These are phyloP conservation scores for Rosa persica DNA, from an alignment of 306 rosid genomes.

Conservation along the genomic window DNA sequence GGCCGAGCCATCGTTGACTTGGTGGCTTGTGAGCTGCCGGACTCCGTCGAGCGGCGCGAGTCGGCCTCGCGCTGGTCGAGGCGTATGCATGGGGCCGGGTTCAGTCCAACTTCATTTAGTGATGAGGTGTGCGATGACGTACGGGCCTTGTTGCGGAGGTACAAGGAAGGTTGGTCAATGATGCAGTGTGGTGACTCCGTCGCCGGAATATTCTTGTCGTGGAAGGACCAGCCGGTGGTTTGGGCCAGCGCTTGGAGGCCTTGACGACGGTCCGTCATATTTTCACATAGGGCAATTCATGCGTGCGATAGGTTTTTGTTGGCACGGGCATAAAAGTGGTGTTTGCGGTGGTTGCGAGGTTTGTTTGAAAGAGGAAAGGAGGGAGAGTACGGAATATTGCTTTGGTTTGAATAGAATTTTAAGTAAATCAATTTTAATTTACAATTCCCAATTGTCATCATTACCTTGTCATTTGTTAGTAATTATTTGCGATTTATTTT, in stretches of 20 bases:
- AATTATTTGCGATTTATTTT: constrained; percentile 16
- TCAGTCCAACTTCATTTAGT: constrained; percentile 56
- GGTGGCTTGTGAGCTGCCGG: constrained; percentile 56
- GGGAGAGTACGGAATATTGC: constrained; percentile 25
- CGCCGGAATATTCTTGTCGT: constrained; percentile 79
- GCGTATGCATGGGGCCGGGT: constrained; percentile 67
- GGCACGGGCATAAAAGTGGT: constrained; percentile 45
- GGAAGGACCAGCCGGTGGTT: constrained; percentile 91
- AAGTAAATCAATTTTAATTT: constrained; percentile 32
- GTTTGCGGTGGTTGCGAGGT: background rate
- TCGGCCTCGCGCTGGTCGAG: constrained; percentile 64
- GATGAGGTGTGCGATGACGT: constrained; percentile 93
- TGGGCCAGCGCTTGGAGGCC: constrained; percentile 98
- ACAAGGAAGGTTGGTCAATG: constrained; percentile 92
- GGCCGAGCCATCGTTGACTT: constrained; percentile 82
- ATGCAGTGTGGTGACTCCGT: constrained; percentile 45
- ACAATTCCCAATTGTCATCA: constrained; percentile 20
- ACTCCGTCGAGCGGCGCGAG: constrained; percentile 73
- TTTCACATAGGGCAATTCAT: constrained; percentile 27
- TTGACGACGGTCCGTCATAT: constrained; percentile 27
- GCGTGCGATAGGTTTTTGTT: constrained; percentile 47
- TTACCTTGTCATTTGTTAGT: constrained; percentile 11
- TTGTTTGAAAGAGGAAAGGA: constrained; percentile 30
- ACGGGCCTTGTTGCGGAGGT: constrained; percentile 77
- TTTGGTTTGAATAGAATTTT: constrained; percentile 47